These are phyloP conservation scores for Melocanna baccifera DNA, from an alignment of 176 grass and related monocot genomes.

Conservation along the genomic window DNA sequence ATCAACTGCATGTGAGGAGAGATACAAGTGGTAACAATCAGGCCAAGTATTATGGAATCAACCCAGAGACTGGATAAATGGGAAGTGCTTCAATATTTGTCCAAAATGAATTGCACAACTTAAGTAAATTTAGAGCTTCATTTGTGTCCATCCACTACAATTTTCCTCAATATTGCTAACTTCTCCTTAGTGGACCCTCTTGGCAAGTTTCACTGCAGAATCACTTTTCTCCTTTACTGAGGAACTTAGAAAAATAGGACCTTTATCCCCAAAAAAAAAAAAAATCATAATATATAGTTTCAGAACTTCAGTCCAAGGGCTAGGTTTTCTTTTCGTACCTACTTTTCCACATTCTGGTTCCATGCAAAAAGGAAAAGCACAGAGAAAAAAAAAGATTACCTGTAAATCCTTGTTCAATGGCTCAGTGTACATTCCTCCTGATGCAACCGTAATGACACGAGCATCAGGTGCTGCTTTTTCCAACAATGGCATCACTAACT, in stretches of 20 bases:
- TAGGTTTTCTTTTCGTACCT: neutral
- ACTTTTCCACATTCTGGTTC: neutral
- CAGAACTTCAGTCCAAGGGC: neutral
- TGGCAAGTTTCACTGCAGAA: neutral
- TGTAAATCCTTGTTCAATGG: slow-evolving; percentile 74
- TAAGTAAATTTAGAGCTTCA: neutral
- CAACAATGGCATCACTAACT: slow-evolving; percentile 70
- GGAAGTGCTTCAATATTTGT: neutral
- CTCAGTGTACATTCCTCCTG: neutral
- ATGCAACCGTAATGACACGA: neutral
- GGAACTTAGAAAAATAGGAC: no score
- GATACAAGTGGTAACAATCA: no score
- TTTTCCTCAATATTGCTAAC: neutral
- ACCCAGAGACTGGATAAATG: neutral
- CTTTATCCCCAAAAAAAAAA: no score
- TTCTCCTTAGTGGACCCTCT: neutral
- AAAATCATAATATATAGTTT: no score
- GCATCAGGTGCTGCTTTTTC: slow-evolving; percentile 83
- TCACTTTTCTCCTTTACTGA: neutral
- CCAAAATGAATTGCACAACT: neutral
- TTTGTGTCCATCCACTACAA: neutral
- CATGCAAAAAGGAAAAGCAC: neutral
- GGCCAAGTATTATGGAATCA: neutral
- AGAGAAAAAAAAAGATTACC: slow-evolving; percentile 23
- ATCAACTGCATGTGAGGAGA: no score